Conservation (phyloP, 2,329 filamentous ascomycete species). For the Alternaria panax region DNA sequence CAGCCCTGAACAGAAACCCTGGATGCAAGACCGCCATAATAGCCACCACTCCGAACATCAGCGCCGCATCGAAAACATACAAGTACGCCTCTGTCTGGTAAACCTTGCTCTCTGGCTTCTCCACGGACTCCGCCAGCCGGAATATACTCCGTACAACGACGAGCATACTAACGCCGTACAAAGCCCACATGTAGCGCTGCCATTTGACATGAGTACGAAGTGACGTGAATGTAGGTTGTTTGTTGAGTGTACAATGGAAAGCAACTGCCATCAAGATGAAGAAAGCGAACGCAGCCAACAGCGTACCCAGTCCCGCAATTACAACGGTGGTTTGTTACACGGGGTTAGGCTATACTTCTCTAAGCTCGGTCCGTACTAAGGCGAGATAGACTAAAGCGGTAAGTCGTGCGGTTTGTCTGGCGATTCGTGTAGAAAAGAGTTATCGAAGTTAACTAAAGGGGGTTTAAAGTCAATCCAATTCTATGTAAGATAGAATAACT, state of each 20-base stretch:
- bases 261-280: slow-evolving; percentile 21
- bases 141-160: slow-evolving; percentile 24
- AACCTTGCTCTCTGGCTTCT: slow-evolving; percentile 13
- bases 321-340: slow-evolving; percentile 21
- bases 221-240: slow-evolving; percentile 11
- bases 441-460: too few species aligned
- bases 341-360: too few species aligned
- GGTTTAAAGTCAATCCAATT: too few species aligned
- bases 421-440: too few species aligned
- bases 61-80: slow-evolving; percentile 27
- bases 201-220: slow-evolving; percentile 11
- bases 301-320: slow-evolving; percentile 22
- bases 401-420: too few species aligned
- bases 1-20: slow-evolving; percentile 17
- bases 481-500: too few species aligned
- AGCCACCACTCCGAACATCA: slow-evolving; percentile 21
- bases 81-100: slow-evolving; percentile 22
- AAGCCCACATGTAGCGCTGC: slow-evolving; percentile 16
- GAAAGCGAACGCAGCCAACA: slow-evolving; percentile 21
- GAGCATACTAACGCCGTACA: slow-evolving; percentile 22
- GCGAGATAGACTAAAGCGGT: too few species aligned
- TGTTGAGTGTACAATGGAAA: slow-evolving; percentile 20
- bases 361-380: too few species aligned
- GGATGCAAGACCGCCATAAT: slow-evolving; percentile 21
- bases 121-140: slow-evolving; percentile 23